phyloP scores from a whole-genome alignment of 305 asterid genomes.

The Solanum hybrid region DNA sequence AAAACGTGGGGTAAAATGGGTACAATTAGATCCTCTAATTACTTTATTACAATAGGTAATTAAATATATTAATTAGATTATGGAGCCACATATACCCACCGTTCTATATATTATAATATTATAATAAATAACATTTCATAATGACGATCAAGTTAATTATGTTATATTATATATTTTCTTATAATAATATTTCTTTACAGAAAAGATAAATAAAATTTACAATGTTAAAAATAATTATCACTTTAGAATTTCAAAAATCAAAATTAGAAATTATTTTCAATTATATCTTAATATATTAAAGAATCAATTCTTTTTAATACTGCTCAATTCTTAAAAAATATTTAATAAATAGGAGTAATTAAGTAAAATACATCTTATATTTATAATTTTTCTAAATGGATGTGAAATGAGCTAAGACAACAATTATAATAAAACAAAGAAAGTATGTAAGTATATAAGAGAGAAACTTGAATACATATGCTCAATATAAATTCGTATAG shows the following conservation, averaged over 20 bases:
- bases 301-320: too few species aligned
- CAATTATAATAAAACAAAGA: background rate
- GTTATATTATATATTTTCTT: background rate
- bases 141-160: background rate
- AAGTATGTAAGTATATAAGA: background rate
- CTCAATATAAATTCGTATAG: background rate
- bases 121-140: background rate
- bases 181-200: too few species aligned
- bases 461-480: background rate
- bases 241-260: too few species aligned
- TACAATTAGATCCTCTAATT: background rate
- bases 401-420: too few species aligned
- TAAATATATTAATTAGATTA: background rate
- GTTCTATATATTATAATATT: background rate
- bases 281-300: too few species aligned
- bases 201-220: too few species aligned
- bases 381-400: too few species aligned
- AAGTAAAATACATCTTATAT: too few species aligned
- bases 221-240: too few species aligned
- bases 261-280: too few species aligned
- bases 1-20: constrained; percentile 3
- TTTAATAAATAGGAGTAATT: too few species aligned
- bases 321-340: background rate
- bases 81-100: background rate
- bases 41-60: background rate